A percentile compares a stretch with the other conserved stretches of the same genome.
Conservation (phyloP, 768 basidiomycete species). For the Leccinum truebloodii region DNA sequence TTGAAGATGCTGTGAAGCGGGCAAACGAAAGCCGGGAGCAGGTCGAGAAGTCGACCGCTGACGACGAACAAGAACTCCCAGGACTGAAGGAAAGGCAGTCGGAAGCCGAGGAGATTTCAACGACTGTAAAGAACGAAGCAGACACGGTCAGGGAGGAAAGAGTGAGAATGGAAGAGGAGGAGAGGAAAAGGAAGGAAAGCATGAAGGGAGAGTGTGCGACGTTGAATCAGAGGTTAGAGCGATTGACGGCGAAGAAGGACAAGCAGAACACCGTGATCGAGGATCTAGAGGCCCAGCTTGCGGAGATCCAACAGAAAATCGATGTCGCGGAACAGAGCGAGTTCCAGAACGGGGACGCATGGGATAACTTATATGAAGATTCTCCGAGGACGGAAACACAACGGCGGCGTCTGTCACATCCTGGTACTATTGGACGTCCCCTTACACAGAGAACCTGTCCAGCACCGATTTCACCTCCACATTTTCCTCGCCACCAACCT, state of each 20-base stretch:
- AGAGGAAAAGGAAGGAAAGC: constrained; percentile 54
- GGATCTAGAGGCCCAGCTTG: constrained; percentile 69
- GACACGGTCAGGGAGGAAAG: constrained; percentile 45
- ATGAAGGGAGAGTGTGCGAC: constrained; percentile 58
- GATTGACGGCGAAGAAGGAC: constrained; percentile 62
- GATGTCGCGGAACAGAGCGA: constrained; percentile 39
- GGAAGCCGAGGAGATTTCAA: constrained; percentile 43
- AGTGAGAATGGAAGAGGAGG: constrained; percentile 49
- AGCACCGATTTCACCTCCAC: constrained; percentile 28
- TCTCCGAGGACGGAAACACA: constrained; percentile 22
- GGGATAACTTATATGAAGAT: constrained; percentile 18
- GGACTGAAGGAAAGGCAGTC: constrained; percentile 42
- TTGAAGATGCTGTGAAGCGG: constrained; percentile 87
- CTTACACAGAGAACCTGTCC: constrained; percentile 15
- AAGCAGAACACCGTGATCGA: constrained; percentile 55
- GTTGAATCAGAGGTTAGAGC: constrained; percentile 65
- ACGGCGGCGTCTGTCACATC: constrained; percentile 28
- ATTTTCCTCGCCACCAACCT: constrained; percentile 29
- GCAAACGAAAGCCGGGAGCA: constrained; percentile 57
- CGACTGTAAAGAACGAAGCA: constrained; percentile 44
- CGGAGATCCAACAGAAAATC: constrained; percentile 60
- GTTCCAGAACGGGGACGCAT: constrained; percentile 18
- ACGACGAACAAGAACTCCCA: constrained; percentile 43
- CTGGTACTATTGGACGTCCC: constrained; percentile 32
- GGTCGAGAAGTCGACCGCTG: constrained; percentile 40